Percentiles rank a stretch among this genome's conserved stretches.
Evolutionary conservation across 1,139 yeast genomes (phyloP).

Genomic region (Sugiyamaella castrensis): DNA sequence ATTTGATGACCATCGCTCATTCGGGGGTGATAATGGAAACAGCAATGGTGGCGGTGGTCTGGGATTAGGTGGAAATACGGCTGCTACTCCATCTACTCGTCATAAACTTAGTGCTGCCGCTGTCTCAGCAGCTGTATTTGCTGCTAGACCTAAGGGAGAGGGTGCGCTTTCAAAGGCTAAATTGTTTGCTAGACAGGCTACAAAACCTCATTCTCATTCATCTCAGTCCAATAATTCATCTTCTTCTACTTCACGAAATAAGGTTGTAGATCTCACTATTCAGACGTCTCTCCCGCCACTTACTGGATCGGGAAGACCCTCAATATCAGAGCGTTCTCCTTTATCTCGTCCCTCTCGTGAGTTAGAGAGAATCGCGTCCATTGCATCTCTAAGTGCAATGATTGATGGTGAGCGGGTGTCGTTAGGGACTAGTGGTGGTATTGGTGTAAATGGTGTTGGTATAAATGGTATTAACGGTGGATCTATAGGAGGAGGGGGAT

Average conservation of each 20-base stretch:
- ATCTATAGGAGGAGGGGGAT: slow-evolving; percentile 10
- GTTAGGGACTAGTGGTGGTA: neutral
- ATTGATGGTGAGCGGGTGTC: slow-evolving; percentile 13
- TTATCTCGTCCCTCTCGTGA: slow-evolving; percentile 44
- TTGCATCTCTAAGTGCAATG: slow-evolving; percentile 32
- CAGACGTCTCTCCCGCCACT: slow-evolving; percentile 29
- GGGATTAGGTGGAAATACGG: neutral
- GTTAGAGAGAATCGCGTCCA: slow-evolving; percentile 44
- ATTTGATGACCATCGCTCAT: neutral
- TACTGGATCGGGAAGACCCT: slow-evolving; percentile 33
- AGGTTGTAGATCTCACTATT: slow-evolving; percentile 35
- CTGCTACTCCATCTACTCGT: neutral
- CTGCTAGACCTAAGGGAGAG: slow-evolving; percentile 31
- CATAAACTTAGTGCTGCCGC: slow-evolving; percentile 25
- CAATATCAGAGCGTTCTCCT: slow-evolving; percentile 41
- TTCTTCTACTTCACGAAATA: slow-evolving; percentile 25
- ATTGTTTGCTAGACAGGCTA: slow-evolving; percentile 38
- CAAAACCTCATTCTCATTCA: slow-evolving; percentile 27
- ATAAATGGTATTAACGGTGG: neutral
- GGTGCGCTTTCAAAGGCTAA: slow-evolving; percentile 35
- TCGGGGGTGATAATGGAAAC: neutral
- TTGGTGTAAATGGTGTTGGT: neutral
- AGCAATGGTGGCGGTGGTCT: neutral
- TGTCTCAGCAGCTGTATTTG: slow-evolving; percentile 34
- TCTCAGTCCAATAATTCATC: slow-evolving; percentile 14